These are phyloP conservation scores for Venturia oleaginea DNA, from an alignment of 2,329 filamentous ascomycete genomes.

Conservation along the genomic window DNA sequence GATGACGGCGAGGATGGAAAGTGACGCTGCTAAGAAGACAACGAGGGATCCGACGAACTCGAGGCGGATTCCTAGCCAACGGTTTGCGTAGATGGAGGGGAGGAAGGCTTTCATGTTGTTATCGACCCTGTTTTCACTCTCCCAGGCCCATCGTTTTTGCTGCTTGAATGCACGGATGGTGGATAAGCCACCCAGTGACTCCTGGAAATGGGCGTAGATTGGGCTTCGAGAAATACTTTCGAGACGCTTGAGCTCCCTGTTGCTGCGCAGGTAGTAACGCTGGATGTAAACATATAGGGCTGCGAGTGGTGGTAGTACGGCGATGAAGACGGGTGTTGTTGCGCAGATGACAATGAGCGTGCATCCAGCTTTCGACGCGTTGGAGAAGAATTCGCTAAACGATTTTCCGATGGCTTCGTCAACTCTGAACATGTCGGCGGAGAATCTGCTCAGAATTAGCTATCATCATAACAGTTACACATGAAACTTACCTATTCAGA, in stretches of 20 bases:
- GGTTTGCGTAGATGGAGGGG: constrained; percentile 71
- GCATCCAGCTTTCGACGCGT: constrained; percentile 46
- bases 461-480: background rate
- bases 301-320: constrained; percentile 67
- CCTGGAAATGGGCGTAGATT: constrained; percentile 91
- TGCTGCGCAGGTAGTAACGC: constrained; percentile 84
- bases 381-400: constrained; percentile 67
- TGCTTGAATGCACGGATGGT: constrained; percentile 88
- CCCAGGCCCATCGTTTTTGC: constrained; percentile 66
- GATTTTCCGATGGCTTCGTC: constrained; percentile 79
- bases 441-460: constrained; percentile 46
- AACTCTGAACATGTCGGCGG: constrained; percentile 63
- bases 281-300: constrained; percentile 78
- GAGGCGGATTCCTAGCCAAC: constrained; percentile 82
- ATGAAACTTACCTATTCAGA: constrained; percentile 59
- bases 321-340: constrained; percentile 64
- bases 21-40: constrained; percentile 70
- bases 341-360: constrained; percentile 71
- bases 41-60: constrained; percentile 87
- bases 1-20: constrained; percentile 65
- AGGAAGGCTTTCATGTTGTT: constrained; percentile 82
- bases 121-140: constrained; percentile 91
- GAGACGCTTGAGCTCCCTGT: constrained; percentile 80
- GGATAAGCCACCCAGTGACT: constrained; percentile 76
- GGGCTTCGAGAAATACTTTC: constrained; percentile 86